Conservation (phyloP, 2,329 filamentous ascomycete genomes). For the Fusarium cyanostomum region DNA sequence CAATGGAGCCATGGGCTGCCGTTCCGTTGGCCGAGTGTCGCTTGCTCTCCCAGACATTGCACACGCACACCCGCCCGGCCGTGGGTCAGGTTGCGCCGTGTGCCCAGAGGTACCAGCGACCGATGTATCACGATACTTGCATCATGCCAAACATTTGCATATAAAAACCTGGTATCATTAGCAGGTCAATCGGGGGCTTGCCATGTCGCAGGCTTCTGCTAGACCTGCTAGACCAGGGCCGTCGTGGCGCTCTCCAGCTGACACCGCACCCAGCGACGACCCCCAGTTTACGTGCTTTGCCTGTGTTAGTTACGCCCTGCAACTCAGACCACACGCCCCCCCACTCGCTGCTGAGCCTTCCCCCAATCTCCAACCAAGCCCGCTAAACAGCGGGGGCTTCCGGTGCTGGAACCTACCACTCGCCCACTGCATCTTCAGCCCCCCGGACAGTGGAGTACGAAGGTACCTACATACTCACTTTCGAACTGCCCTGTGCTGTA, state of each 20-base stretch:
- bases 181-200: constrained; percentile 21
- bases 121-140: constrained; percentile 26
- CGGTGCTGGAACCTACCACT: constrained; percentile 36
- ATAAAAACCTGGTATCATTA: constrained; percentile 22
- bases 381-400: constrained; percentile 30
- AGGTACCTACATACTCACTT: too few relatives aligned
- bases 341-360: constrained; percentile 29
- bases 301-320: constrained; percentile 23
- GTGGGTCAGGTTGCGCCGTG: constrained; percentile 32
- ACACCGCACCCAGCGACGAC: constrained; percentile 38
- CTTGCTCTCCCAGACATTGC: constrained; percentile 40
- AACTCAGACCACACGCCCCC: constrained; percentile 12
- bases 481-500: constrained; percentile 16
- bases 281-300: constrained; percentile 36
- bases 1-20: constrained; percentile 29
- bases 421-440: constrained; percentile 27
- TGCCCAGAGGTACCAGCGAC: constrained; percentile 23
- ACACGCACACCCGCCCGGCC: constrained; percentile 35
- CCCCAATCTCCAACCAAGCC: constrained; percentile 29
- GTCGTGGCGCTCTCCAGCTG: constrained; percentile 44
- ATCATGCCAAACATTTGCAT: constrained; percentile 6
- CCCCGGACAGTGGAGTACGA: constrained; percentile 24
- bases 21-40: constrained; percentile 43
- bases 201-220: constrained; percentile 32
- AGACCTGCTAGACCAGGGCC: constrained; percentile 40